Conservation (phyloP, 83 land plant species). For the Diphasiastrum complanatum region DNA sequence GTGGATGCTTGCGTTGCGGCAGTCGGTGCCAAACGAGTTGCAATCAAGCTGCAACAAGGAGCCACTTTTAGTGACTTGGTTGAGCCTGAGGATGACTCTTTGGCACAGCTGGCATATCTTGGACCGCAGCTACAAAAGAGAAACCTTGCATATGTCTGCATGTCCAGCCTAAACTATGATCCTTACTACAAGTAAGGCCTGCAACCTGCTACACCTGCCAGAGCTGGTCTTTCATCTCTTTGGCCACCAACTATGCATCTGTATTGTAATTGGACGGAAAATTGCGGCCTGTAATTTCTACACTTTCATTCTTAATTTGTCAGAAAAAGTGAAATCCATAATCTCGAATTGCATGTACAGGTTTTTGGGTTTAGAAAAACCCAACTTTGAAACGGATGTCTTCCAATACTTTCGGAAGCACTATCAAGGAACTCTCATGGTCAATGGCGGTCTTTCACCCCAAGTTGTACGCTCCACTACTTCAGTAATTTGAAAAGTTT, state of each 20-base stretch:
- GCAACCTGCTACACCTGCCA: too few relatives aligned
- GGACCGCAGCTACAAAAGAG: constrained; percentile 37
- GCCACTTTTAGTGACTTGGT: constrained; percentile 33
- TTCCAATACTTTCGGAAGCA: constrained; percentile 25
- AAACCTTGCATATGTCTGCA: constrained; percentile 37
- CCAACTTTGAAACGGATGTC: constrained; percentile 27
- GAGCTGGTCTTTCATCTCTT: too few relatives aligned
- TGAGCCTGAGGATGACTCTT: constrained; percentile 40
- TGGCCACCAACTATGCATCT: too few relatives aligned
- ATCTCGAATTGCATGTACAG: too few relatives aligned
- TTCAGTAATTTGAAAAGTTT: too few relatives aligned
- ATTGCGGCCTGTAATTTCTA: too few relatives aligned
- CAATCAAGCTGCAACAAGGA: constrained; percentile 33
- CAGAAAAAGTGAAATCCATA: too few relatives aligned
- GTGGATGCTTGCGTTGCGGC: constrained; percentile 40
- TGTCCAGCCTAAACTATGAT: constrained; percentile 32
- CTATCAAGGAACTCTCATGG: constrained; percentile 34
- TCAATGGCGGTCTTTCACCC: constrained; percentile 35
- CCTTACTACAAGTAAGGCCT: constrained; percentile 38
- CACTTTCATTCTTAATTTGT: too few relatives aligned
- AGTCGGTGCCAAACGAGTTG: constrained; percentile 32
- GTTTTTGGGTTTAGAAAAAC: constrained; percentile 13
- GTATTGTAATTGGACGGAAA: too few relatives aligned
- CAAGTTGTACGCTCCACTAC: constrained; percentile 18
- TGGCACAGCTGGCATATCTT: constrained; percentile 28